Conservation (phyloP, 2,329 filamentous ascomycete genomes). For the Alternaria rosae region DNA sequence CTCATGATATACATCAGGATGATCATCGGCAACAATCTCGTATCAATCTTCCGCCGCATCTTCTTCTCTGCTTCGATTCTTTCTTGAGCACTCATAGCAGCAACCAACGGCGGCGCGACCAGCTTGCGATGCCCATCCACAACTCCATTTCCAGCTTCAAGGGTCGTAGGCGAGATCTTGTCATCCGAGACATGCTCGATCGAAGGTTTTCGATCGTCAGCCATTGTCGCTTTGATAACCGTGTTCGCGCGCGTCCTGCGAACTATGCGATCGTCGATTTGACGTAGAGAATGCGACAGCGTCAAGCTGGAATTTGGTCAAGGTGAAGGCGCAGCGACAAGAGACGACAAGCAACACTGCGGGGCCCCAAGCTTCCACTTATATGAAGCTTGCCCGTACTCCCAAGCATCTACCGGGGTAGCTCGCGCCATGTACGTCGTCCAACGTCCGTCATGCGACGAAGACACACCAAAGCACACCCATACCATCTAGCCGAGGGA, state of each 20-base stretch:
- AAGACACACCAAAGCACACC: not conserved
- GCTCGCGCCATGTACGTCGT: constrained; percentile 17
- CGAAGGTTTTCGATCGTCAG: constrained; percentile 30
- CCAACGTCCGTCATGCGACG: not conserved
- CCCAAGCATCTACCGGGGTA: not conserved
- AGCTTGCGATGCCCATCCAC: constrained; percentile 28
- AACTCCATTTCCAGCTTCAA: constrained; percentile 23
- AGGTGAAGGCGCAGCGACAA: not conserved
- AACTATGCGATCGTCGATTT: not conserved
- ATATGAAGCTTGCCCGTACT: constrained; percentile 22
- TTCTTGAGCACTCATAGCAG: constrained; percentile 59
- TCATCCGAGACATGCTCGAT: constrained; percentile 36
- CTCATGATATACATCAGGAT: constrained; percentile 80
- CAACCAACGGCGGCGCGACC: constrained; percentile 44
- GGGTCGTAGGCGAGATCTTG: constrained; percentile 6
- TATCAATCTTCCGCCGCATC: constrained; percentile 74
- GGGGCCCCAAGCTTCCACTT: constrained; percentile 24
- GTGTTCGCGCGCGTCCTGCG: not conserved
- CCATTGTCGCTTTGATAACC: constrained; percentile 26
- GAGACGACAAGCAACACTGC: constrained; percentile 11
- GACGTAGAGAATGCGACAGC: not conserved
- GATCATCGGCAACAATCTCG: constrained; percentile 71
- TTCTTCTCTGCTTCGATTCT: constrained; percentile 63
- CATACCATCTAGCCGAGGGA: not conserved
- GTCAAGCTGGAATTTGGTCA: not conserved